These are phyloP conservation scores for Auriscalpium vulgare DNA, from an alignment of 768 basidiomycete species.

Conservation along the genomic window DNA sequence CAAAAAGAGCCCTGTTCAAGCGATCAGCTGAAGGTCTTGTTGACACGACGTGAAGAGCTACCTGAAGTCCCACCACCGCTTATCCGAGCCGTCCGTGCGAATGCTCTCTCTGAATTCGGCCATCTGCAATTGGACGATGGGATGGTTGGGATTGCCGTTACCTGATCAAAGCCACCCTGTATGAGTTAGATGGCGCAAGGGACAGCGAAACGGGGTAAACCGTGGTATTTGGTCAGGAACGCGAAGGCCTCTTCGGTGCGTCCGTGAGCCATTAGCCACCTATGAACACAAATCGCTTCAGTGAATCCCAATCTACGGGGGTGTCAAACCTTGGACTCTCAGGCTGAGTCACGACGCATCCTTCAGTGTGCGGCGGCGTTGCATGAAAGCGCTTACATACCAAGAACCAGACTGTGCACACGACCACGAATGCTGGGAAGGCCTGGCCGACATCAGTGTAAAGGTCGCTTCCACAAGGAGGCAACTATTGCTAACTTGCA, in stretches of 20 bases:
- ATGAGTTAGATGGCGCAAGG: not conserved
- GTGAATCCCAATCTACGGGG: not conserved
- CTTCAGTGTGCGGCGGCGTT: not conserved
- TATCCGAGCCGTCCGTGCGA: slow-evolving; percentile 3
- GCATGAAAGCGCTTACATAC: not conserved
- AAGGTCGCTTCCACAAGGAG: not conserved
- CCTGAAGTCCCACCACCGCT: slow-evolving; percentile 1
- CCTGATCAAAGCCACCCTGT: not conserved
- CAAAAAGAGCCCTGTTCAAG: not conserved
- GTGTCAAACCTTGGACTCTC: not conserved
- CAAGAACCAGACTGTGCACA: not conserved
- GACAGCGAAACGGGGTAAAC: not conserved
- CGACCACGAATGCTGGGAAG: not conserved
- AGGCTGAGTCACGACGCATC: not conserved
- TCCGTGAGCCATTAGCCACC: slow-evolving; percentile 3
- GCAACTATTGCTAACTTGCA: not conserved
- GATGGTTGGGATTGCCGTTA: not conserved
- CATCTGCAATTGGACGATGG: not conserved
- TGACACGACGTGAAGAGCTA: not conserved
- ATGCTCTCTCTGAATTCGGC: not conserved
- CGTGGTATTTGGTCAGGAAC: slow-evolving; percentile 1
- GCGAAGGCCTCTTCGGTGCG: not conserved
- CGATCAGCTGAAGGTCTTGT: not conserved
- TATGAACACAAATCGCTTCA: not conserved
- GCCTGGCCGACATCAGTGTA: not conserved